Evolutionary conservation across 768 basidiomycete genomes (phyloP), one percentile per base, ranked within the genome.

Genomic region (Podaxis pistillaris): DNA sequence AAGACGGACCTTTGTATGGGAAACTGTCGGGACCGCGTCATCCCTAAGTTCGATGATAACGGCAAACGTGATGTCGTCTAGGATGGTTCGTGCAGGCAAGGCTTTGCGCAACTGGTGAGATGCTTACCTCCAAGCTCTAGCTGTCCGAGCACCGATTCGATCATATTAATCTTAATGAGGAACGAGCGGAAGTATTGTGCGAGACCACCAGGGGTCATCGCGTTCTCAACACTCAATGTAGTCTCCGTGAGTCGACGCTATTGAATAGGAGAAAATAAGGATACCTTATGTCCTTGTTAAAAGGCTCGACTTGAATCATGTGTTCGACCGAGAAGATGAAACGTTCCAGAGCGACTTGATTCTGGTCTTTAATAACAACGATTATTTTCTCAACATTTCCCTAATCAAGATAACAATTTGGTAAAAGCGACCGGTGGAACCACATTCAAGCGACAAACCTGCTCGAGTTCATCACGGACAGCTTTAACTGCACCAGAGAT

Each of bases 241-340:
- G 33, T 33, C 33, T 33, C 33, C 28, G 41, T 60, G 51, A 51
- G 37, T 15, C 8, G 17, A 22, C 19, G 15, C 62, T 38, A 28
- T n/a, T 37, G n/a, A 33, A 24, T 62, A 51, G 28, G 55, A 37
- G 62, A 24, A 41, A 44, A 3, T 6, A 2, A 50, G 64, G 71
- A 60, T 66, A 90, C 91, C 84, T 83, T 19, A 83, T 83, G 65
- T 91, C 87, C 70, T 86, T 90, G 71, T 90, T 82, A 74, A 83
- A 89, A 0, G 79, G 67, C 65, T 90, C 89, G 30, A 91, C 82
- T 58, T 86, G 72, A 30, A 93, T 83, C 85, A 96, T 88, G 72
- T 83, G 90, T 64, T 89, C 87, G n/a, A 96, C 72, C 24, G 93
- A 87, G 72, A 97, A 94, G 19, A 96, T 83, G 73, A 91, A 97